These are phyloP conservation scores for Ogataea salicorniae DNA, from an alignment of 805 yeast genomes.

Conservation along the genomic window DNA sequence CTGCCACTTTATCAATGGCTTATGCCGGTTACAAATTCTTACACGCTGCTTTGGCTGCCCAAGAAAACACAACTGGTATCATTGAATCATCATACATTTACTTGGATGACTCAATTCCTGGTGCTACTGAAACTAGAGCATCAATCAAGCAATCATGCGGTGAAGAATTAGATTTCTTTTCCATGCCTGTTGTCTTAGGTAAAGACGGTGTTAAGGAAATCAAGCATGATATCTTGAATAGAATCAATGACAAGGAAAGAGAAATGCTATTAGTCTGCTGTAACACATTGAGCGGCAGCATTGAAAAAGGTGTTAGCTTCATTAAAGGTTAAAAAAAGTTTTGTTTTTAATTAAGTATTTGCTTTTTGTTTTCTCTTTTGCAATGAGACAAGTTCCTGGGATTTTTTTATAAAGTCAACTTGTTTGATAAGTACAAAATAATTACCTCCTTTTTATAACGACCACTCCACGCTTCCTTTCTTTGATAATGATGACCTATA, in stretches of 20 bases:
- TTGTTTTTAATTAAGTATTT: neutral
- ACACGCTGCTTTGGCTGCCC: slow-evolving; percentile 58
- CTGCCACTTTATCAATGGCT: slow-evolving; percentile 92
- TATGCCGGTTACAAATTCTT: slow-evolving; percentile 80
- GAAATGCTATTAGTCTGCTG: slow-evolving; percentile 49
- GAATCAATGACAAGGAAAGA: slow-evolving; percentile 47
- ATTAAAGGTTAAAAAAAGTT: slow-evolving; percentile 1
- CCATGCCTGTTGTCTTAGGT: slow-evolving; percentile 57
- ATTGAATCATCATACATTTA: slow-evolving; percentile 64
- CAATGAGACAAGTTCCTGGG: neutral
- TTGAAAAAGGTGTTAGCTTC: slow-evolving; percentile 48
- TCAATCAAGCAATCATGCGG: slow-evolving; percentile 31
- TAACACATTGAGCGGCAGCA: slow-evolving; percentile 49
- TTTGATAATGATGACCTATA: too few relatives aligned
- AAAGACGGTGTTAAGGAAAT: slow-evolving; percentile 52
- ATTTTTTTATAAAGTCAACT: neutral
- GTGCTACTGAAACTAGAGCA: slow-evolving; percentile 47
- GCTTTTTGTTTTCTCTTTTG: slow-evolving; percentile 1
- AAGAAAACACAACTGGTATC: slow-evolving; percentile 58
- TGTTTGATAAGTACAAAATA: neutral
- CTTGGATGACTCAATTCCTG: slow-evolving; percentile 43
- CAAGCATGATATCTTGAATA: slow-evolving; percentile 46
- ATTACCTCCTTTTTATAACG: too few relatives aligned
- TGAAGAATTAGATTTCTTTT: slow-evolving; percentile 40
- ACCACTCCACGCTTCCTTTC: neutral